Conservation (phyloP, 441 rosid species). For the Syzygium malaccense region DNA sequence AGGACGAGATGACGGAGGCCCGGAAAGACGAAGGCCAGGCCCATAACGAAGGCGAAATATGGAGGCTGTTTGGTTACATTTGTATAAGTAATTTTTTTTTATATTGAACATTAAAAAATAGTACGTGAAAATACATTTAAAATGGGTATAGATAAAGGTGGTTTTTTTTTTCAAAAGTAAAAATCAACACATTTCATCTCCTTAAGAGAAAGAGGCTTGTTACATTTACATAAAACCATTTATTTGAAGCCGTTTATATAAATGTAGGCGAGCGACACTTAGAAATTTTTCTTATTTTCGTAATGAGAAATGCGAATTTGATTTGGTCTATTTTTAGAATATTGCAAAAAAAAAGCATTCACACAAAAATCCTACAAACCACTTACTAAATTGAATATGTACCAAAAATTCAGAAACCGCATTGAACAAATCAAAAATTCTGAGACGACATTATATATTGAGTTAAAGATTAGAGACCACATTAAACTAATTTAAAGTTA, state of each 20-base stretch:
- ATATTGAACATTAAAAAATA: neutral
- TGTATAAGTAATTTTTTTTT: neutral
- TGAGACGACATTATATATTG: fast-evolving
- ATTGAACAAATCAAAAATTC: too few species aligned
- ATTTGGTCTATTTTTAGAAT: neutral
- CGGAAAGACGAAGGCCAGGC: neutral
- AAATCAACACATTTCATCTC: neutral
- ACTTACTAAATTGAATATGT: too few species aligned
- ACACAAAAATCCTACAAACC: neutral
- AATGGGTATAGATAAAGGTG: neutral
- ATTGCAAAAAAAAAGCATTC: neutral
- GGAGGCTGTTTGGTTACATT: neutral
- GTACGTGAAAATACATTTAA: neutral
- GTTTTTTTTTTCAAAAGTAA: neutral
- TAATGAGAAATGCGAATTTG: neutral
- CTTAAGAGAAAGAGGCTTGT: neutral
- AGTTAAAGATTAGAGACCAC: fast-evolving
- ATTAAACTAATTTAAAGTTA: too few species aligned
- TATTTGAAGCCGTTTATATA: neutral
- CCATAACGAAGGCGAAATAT: neutral
- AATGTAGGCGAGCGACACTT: neutral
- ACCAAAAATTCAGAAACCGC: too few species aligned
- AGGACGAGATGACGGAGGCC: neutral
- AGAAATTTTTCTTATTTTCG: fast-evolving
- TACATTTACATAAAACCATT: neutral